These are phyloP conservation scores for Alternaria consortialis DNA, from an alignment of 2,329 filamentous ascomycete species.

Conservation along the genomic window DNA sequence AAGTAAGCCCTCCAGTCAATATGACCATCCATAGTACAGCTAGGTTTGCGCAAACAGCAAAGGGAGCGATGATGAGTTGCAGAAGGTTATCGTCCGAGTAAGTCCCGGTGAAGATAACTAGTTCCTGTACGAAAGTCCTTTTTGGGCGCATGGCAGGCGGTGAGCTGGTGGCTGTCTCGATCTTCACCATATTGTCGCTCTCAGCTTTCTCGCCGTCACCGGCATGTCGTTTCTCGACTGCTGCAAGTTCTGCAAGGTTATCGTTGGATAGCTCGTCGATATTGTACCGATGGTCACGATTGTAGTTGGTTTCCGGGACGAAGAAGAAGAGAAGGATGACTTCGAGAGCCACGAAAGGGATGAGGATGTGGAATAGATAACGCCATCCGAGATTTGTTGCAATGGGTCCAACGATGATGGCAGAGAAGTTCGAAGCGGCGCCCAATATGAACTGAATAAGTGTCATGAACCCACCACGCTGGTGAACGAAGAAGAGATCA, in stretches of 20 bases:
- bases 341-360: conserved; percentile 57
- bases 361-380: conserved; percentile 59
- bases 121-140: conserved; percentile 50
- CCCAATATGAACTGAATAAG: conserved; percentile 49
- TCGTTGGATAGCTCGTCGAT: conserved; percentile 44
- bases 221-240: conserved; percentile 33
- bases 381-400: conserved; percentile 48
- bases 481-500: conserved; percentile 50
- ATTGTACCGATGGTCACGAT: conserved; percentile 49
- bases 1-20: conserved; percentile 55
- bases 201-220: conserved; percentile 12
- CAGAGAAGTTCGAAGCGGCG: conserved; percentile 48
- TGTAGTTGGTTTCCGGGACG: conserved; percentile 62
- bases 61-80: conserved; percentile 54
- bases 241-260: conserved; percentile 39
- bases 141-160: conserved; percentile 31
- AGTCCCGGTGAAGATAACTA: conserved; percentile 53
- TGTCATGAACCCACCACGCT: conserved; percentile 47
- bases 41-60: conserved; percentile 62
- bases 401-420: conserved; percentile 50
- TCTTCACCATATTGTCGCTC: conserved; percentile 26
- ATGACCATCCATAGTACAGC: conserved; percentile 62
- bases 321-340: conserved; percentile 58
- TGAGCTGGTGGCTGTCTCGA: conserved; percentile 32
- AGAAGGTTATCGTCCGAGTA: conserved; percentile 51